These are phyloP conservation scores for Prunus kanzakura DNA, from an alignment of 306 rosid genomes.

Conservation along the genomic window DNA sequence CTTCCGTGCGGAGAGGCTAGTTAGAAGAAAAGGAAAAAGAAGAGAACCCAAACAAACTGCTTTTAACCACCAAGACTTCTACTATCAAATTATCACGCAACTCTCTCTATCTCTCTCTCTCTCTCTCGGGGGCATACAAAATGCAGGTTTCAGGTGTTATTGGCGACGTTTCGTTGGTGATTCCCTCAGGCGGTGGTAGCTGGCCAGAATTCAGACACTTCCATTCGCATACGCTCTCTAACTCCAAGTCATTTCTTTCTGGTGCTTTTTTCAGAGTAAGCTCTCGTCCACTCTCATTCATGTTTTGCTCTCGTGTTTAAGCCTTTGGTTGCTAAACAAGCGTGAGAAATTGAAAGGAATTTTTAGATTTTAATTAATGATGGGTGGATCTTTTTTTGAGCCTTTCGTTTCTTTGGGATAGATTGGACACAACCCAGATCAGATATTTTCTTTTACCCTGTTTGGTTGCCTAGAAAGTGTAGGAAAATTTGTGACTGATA, in stretches of 20 bases:
- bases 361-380: not conserved
- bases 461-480: constrained; percentile 7
- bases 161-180: constrained; percentile 56
- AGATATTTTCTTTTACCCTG: not conserved
- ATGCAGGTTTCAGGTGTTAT: constrained; percentile 76
- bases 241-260: constrained; percentile 51
- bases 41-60: no score
- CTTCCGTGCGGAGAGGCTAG: no score
- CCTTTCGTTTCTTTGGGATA: not conserved
- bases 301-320: constrained; percentile 6
- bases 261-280: constrained; percentile 61
- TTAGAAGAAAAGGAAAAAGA: no score
- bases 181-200: constrained; percentile 57
- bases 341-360: constrained; percentile 8
- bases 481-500: not conserved
- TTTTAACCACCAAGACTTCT: no score
- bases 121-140: not conserved
- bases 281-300: constrained; percentile 10
- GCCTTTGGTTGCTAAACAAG: not conserved
- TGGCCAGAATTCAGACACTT: constrained; percentile 52
- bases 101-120: constrained; percentile 1
- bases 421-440: not conserved
- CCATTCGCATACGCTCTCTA: constrained; percentile 32
- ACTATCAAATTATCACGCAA: not conserved
- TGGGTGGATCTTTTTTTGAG: not conserved